phyloP scores from a whole-genome alignment of 2,329 filamentous ascomycete species.

The Cercospora sp. region DNA sequence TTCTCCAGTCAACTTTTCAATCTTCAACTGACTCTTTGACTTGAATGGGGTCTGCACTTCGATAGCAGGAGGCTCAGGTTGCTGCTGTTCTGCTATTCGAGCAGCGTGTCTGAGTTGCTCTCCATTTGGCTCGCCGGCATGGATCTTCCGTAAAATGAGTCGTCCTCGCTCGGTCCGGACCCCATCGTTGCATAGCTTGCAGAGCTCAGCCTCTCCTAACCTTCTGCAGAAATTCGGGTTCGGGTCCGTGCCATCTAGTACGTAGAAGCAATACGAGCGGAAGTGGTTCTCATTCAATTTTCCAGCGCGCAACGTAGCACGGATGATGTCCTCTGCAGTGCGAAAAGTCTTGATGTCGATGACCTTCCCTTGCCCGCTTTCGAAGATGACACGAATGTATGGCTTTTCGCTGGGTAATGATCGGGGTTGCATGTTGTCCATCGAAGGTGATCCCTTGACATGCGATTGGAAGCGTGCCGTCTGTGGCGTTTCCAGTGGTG shows the following conservation, averaged over 20 bases:
- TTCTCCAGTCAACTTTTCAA: constrained; percentile 86
- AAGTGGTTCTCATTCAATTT: constrained; percentile 86
- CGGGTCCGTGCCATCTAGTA: constrained; percentile 80
- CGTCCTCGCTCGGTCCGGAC: constrained; percentile 84
- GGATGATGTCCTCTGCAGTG: constrained; percentile 88
- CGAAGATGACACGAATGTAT: constrained; percentile 90
- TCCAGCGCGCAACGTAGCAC: constrained; percentile 84
- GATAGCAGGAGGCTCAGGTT: constrained; percentile 55
- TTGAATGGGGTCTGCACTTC: constrained; percentile 62
- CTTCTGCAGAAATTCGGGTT: constrained; percentile 78
- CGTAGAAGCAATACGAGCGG: constrained; percentile 95
- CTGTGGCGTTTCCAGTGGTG: constrained; percentile 64
- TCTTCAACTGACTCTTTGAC: constrained; percentile 79
- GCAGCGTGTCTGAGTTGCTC: constrained; percentile 85
- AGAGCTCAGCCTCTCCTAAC: constrained; percentile 81
- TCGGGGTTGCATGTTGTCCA: constrained; percentile 71
- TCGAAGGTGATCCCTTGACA: constrained; percentile 76
- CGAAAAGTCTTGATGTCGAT: constrained; percentile 90
- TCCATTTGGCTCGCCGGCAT: constrained; percentile 82
- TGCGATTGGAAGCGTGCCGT: constrained; percentile 66
- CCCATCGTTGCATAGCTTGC: constrained; percentile 85
- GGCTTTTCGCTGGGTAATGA: constrained; percentile 77
- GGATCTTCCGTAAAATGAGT: constrained; percentile 88
- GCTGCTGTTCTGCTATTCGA: constrained; percentile 83
- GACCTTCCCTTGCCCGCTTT: constrained; percentile 86